These are phyloP conservation scores for Umbelopsis sp. DNA, from an alignment of 192 early-diverging fungal species.

Conservation along the genomic window DNA sequence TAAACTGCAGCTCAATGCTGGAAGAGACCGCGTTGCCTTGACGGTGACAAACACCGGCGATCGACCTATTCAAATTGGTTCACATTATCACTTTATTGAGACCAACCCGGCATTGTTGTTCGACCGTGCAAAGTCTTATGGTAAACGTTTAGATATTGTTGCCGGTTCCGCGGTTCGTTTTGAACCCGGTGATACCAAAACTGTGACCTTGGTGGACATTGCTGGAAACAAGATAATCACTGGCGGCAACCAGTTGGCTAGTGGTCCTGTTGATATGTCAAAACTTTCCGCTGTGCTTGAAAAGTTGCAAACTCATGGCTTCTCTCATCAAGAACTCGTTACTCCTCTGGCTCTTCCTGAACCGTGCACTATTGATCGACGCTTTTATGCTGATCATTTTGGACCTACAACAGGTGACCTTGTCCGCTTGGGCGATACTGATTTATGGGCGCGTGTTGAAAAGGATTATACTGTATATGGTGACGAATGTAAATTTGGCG, in stretches of 20 bases:
- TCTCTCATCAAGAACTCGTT: slow-evolving; percentile 64
- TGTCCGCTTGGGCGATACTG: slow-evolving; percentile 85
- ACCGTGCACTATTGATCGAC: slow-evolving; percentile 72
- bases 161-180: slow-evolving; percentile 95
- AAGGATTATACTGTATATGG: slow-evolving; percentile 89
- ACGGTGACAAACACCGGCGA: slow-evolving; percentile 93
- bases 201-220: slow-evolving; percentile 82
- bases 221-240: slow-evolving; percentile 76
- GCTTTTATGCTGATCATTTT: slow-evolving; percentile 87
- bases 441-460: slow-evolving; percentile 86
- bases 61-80: slow-evolving; percentile 93
- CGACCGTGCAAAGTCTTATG: slow-evolving; percentile 85
- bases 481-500: slow-evolving; percentile 97
- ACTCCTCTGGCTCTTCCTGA: slow-evolving; percentile 48
- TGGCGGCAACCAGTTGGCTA: slow-evolving; percentile 86
- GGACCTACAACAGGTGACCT: slow-evolving; percentile 93
- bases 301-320: slow-evolving; percentile 54
- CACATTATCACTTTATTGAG: slow-evolving; percentile 97
- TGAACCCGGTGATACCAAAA: slow-evolving; percentile 92
- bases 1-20: slow-evolving; percentile 77
- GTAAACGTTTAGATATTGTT: slow-evolving; percentile 87
- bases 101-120: slow-evolving; percentile 80
- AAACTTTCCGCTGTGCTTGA: slow-evolving; percentile 54
- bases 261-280: slow-evolving; percentile 67
- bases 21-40: slow-evolving; percentile 66